A percentile compares a stretch with the other conserved stretches of the same genome.
phyloP scores from a whole-genome alignment of 139 green algal genomes.

The Mesostigma viride region DNA sequence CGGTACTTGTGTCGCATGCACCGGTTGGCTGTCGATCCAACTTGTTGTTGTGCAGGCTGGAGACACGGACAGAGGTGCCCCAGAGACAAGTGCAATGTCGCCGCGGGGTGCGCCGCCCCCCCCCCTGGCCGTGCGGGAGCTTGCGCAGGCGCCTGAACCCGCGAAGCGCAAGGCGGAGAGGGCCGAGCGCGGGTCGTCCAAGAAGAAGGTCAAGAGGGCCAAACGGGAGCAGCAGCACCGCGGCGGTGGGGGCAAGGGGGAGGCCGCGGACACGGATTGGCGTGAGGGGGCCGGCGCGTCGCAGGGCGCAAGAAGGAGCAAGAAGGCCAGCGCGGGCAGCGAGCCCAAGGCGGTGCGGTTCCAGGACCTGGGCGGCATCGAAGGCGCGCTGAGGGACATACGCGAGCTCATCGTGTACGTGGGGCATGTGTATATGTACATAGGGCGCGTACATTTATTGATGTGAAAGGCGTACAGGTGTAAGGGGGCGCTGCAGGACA shows the following conservation, averaged over 20 bases:
- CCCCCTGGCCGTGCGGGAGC: too few relatives aligned
- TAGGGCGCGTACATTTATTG: too few relatives aligned
- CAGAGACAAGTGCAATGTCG: too few relatives aligned
- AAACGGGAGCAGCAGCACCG: background rate
- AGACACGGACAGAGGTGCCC: too few relatives aligned
- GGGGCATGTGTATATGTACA: too few relatives aligned
- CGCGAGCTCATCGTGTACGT: conserved; percentile 25
- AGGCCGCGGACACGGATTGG: background rate
- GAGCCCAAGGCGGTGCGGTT: conserved; percentile 22
- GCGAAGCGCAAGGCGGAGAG: background rate
- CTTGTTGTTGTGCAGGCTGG: too few relatives aligned
- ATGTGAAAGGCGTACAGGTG: too few relatives aligned
- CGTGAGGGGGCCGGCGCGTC: background rate
- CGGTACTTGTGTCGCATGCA: too few relatives aligned
- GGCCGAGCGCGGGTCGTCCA: background rate
- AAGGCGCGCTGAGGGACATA: conserved; percentile 17
- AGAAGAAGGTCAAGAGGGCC: background rate
- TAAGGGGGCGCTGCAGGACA: conserved; percentile 16
- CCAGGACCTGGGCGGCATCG: conserved; percentile 28
- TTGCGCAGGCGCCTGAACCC: too few relatives aligned
- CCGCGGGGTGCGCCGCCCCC: too few relatives aligned
- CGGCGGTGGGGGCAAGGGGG: background rate
- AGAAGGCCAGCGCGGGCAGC: too few relatives aligned
- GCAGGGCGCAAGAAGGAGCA: background rate
- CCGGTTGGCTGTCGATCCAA: too few relatives aligned